phyloP scores from a whole-genome alignment of 495 filamentous ascomycete species.

The Hamigera avellanea region DNA sequence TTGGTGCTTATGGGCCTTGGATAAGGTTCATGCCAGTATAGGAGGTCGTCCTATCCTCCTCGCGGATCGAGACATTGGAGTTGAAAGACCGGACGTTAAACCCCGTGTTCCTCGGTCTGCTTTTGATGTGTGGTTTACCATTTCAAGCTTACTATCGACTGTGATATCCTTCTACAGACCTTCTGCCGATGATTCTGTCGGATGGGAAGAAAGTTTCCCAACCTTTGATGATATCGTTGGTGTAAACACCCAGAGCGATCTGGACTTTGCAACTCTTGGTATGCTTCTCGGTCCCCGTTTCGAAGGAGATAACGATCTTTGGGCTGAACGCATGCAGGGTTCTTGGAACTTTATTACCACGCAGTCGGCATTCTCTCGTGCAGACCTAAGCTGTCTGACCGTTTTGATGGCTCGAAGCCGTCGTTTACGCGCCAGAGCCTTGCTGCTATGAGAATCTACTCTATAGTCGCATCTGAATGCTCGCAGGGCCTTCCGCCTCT shows the following conservation, averaged over 20 bases:
- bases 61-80: slow-evolving; percentile 51
- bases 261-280: slow-evolving; percentile 22
- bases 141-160: slow-evolving; percentile 45
- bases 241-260: slow-evolving; percentile 17
- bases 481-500: slow-evolving; percentile 41
- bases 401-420: slow-evolving; percentile 22
- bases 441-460: slow-evolving; percentile 52
- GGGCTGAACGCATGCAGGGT: slow-evolving; percentile 22
- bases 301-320: neutral
- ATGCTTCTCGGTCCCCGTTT: slow-evolving; percentile 1
- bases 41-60: slow-evolving; percentile 54
- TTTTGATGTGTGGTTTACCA: slow-evolving; percentile 41
- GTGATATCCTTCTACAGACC: slow-evolving; percentile 61
- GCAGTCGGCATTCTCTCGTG: slow-evolving; percentile 52
- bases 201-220: slow-evolving; percentile 46
- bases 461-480: slow-evolving; percentile 44
- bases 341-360: slow-evolving; percentile 60
- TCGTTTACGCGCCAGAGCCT: slow-evolving; percentile 52
- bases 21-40: slow-evolving; percentile 51
- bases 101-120: slow-evolving; percentile 12
- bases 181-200: slow-evolving; percentile 27
- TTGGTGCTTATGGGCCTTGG: slow-evolving; percentile 57
- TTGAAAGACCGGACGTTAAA: slow-evolving; percentile 15
- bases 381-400: slow-evolving; percentile 28
- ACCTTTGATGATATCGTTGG: slow-evolving; percentile 60